Conservation (phyloP, 2,329 filamentous ascomycete species). For the Pyrenochaeta sp. region DNA sequence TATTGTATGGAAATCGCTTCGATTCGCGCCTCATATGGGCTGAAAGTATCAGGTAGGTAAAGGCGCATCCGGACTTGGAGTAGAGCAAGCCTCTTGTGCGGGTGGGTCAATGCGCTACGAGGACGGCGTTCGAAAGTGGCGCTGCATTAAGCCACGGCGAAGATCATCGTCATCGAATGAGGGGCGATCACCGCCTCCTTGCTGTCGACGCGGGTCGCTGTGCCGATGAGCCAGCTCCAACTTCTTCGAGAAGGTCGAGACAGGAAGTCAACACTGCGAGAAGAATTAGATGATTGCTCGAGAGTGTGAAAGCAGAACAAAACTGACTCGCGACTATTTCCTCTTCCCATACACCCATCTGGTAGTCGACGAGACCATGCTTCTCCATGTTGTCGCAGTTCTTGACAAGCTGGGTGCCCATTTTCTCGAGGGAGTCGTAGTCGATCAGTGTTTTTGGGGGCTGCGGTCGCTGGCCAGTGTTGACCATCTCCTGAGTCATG, state of each 20-base stretch:
- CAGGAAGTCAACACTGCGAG: slow-evolving; percentile 61
- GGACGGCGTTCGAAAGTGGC: slow-evolving; percentile 18
- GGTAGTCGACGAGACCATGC: slow-evolving; percentile 95
- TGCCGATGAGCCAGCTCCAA: slow-evolving; percentile 40
- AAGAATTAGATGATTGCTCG: slow-evolving; percentile 14
- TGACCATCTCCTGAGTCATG: slow-evolving; percentile 67
- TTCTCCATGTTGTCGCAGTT: slow-evolving; percentile 88
- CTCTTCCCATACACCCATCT: slow-evolving; percentile 96
- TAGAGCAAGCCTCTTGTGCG: slow-evolving; percentile 16
- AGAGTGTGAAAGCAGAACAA: background rate
- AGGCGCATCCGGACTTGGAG: slow-evolving; percentile 7
- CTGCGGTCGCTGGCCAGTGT: slow-evolving; percentile 65
- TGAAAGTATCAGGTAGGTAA: slow-evolving; percentile 19
- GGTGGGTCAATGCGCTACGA: slow-evolving; percentile 22
- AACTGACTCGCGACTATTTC: slow-evolving; percentile 82
- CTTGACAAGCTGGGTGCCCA: slow-evolving; percentile 82
- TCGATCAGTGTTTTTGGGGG: slow-evolving; percentile 72
- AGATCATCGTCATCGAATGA: slow-evolving; percentile 15
- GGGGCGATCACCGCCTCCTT: slow-evolving; percentile 42
- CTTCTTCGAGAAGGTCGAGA: slow-evolving; percentile 61
- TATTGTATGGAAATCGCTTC: slow-evolving; percentile 10
- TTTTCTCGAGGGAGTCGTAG: slow-evolving; percentile 73
- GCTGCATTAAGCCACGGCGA: slow-evolving; percentile 21
- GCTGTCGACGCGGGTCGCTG: slow-evolving; percentile 42
- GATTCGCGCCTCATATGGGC: slow-evolving; percentile 1